Evolutionary conservation across 768 basidiomycete genomes (phyloP).

Genomic region (Boletus sensibilis): DNA sequence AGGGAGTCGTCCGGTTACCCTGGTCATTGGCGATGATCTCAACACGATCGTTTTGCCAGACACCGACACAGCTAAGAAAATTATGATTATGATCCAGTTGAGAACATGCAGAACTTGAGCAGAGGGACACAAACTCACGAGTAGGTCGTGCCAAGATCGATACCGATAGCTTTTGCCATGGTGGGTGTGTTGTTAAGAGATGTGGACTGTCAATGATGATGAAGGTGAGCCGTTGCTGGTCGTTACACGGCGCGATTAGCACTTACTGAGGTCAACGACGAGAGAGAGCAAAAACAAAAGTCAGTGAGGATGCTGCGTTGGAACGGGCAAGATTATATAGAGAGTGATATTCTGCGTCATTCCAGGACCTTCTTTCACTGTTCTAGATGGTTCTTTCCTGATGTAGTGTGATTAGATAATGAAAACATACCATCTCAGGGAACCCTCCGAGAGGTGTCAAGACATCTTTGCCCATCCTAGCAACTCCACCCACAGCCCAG

Average conservation of each 20-base stretch:
- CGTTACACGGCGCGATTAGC: not conserved
- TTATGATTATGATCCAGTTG: slow-evolving; percentile 9
- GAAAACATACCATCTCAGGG: slow-evolving; percentile 12
- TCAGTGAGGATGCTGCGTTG: slow-evolving; percentile 9
- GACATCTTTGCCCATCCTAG: not conserved
- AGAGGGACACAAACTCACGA: slow-evolving; percentile 52
- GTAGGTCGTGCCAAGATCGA: slow-evolving; percentile 91
- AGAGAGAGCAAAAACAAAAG: slow-evolving; percentile 9
- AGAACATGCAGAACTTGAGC: not conserved
- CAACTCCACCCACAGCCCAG: not conserved
- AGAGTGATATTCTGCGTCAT: slow-evolving; percentile 26
- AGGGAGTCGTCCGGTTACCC: slow-evolving; percentile 93
- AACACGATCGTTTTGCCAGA: slow-evolving; percentile 99
- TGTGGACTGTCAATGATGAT: slow-evolving; percentile 7
- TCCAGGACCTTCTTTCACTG: slow-evolving; percentile 34
- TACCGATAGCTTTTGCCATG: slow-evolving; percentile 84
- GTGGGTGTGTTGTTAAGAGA: slow-evolving; percentile 8
- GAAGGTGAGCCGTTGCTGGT: slow-evolving; percentile 7
- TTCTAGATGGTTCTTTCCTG: slow-evolving; percentile 36
- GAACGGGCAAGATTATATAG: slow-evolving; percentile 29
- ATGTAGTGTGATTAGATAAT: slow-evolving; percentile 36
- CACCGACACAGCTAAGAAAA: slow-evolving; percentile 85
- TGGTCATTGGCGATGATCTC: slow-evolving; percentile 98
- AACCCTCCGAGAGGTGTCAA: too few species aligned
- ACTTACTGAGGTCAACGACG: slow-evolving; percentile 21